Conservation (phyloP, 2,329 filamentous ascomycete species). For the Graphilbum ipis-grandicollis region DNA sequence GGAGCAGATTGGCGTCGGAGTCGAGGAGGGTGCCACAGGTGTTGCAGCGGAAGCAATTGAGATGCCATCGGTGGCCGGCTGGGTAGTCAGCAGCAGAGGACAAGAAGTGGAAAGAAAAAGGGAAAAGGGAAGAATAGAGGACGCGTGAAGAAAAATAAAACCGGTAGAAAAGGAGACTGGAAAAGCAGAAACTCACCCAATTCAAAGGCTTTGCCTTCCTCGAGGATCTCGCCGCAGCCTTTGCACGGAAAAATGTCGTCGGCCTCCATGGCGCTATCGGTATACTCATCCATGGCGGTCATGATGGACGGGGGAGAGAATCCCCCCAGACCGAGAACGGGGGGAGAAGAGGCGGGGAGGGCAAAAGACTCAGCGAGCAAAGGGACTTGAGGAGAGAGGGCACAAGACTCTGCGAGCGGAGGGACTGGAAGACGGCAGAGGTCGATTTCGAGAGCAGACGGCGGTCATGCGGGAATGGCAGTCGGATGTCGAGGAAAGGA, state of each 20-base stretch:
- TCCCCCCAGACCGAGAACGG: conserved; percentile 1
- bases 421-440: background rate
- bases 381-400: too few species aligned
- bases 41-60: conserved; percentile 97
- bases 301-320: conserved; percentile 14
- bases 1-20: conserved; percentile 90
- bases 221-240: conserved; percentile 89
- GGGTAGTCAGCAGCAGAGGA: conserved; percentile 1
- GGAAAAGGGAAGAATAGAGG: background rate
- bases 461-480: conserved; percentile 1
- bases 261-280: conserved; percentile 51
- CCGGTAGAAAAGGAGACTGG: background rate
- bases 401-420: background rate
- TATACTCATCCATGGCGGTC: conserved; percentile 41
- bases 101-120: background rate
- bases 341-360: background rate
- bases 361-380: background rate
- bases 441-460: too few species aligned
- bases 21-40: conserved; percentile 90
- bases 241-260: conserved; percentile 84
- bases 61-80: conserved; percentile 97
- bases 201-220: conserved; percentile 97
- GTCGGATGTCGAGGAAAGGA: background rate
- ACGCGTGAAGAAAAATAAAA: background rate
- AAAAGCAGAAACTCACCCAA: conserved; percentile 46